phyloP scores from a whole-genome alignment of 768 basidiomycete genomes.

The Leccinum ochraceum region DNA sequence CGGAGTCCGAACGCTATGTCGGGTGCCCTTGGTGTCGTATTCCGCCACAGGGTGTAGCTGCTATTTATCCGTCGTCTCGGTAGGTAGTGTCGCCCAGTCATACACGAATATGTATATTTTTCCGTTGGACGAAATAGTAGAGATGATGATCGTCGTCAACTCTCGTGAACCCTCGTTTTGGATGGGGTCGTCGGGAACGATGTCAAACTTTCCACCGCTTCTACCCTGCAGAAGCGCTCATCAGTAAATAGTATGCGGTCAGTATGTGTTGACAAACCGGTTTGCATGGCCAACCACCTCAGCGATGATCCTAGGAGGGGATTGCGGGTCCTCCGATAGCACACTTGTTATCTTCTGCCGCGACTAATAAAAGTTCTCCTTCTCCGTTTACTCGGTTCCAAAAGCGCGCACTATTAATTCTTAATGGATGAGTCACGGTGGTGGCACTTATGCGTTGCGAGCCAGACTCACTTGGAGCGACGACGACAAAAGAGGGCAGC shows the following conservation, averaged over 20 bases:
- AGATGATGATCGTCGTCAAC: conserved; percentile 58
- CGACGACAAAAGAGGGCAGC: conserved; percentile 69
- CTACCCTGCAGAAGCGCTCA: conserved; percentile 55
- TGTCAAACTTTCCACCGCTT: conserved; percentile 68
- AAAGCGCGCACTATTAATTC: conserved; percentile 85
- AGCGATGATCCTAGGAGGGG: conserved; percentile 61
- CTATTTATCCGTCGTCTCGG: conserved; percentile 16
- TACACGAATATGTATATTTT: conserved; percentile 62
- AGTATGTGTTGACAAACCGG: conserved; percentile 49
- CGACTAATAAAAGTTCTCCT: conserved; percentile 76
- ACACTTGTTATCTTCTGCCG: conserved; percentile 88
- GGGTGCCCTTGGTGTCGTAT: conserved; percentile 85
- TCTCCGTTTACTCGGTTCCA: conserved; percentile 54
- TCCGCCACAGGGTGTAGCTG: conserved; percentile 56
- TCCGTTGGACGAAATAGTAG: conserved; percentile 90
- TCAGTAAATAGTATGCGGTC: neutral
- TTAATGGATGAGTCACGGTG: conserved; percentile 57
- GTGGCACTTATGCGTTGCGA: conserved; percentile 17
- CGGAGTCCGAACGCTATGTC: conserved; percentile 27
- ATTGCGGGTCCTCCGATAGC: conserved; percentile 46
- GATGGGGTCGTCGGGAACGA: conserved; percentile 46
- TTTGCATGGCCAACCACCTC: conserved; percentile 80
- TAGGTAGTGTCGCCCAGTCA: conserved; percentile 58
- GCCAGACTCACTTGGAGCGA: conserved; percentile 34
- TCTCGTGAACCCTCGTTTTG: conserved; percentile 19